These are phyloP conservation scores for Arabidopsis hybrid DNA, from an alignment of 441 rosid species.

Conservation along the genomic window DNA sequence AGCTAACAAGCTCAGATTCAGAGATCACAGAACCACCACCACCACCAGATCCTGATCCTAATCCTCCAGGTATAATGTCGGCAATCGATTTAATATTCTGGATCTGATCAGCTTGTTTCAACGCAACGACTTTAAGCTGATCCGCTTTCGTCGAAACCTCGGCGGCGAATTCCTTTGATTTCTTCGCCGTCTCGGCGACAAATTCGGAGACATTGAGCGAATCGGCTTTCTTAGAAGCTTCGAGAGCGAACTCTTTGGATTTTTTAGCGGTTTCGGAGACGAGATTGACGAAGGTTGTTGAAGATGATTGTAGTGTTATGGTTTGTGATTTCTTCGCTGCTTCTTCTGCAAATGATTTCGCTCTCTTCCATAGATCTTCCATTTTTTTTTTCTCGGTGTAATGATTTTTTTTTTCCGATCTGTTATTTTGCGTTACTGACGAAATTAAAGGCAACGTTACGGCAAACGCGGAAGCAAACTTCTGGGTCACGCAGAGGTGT, in stretches of 20 bases:
- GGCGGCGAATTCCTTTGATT: conserved; percentile 67
- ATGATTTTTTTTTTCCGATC: conserved; percentile 16
- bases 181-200: conserved; percentile 73
- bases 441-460: background rate
- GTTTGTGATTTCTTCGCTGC: conserved; percentile 80
- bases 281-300: conserved; percentile 69
- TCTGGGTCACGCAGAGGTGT: background rate
- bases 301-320: conserved; percentile 53
- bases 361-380: conserved; percentile 89
- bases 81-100: conserved; percentile 62
- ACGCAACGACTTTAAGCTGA: conserved; percentile 61
- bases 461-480: background rate
- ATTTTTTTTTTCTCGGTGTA: conserved; percentile 27
- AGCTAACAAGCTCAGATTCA: conserved; percentile 53
- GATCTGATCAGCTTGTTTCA: conserved; percentile 74
- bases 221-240: conserved; percentile 83
- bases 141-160: conserved; percentile 85
- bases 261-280: conserved; percentile 71
- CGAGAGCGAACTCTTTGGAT: conserved; percentile 73
- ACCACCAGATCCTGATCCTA: conserved; percentile 47
- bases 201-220: conserved; percentile 66
- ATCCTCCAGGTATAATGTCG: conserved; percentile 65
- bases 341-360: conserved; percentile 78
- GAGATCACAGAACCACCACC: conserved; percentile 39
- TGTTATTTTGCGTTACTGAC: conserved; percentile 20